Percentiles rank a stretch among this genome's conserved stretches.
phyloP scores from a whole-genome alignment of 768 basidiomycete species.

The Russula compacta region DNA sequence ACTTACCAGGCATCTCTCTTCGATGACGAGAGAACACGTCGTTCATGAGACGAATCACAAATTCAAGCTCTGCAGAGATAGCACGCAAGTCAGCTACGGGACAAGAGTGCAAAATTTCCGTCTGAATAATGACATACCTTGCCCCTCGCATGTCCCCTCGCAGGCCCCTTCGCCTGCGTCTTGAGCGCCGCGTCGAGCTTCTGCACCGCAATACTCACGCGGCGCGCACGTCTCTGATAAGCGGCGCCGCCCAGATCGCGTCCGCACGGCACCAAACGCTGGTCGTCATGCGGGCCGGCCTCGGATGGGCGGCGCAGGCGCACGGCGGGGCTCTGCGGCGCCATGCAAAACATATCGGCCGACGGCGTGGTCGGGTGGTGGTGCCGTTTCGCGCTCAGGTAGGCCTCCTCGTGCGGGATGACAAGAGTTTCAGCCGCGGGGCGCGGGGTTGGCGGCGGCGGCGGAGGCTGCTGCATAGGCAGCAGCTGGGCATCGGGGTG shows the following conservation, averaged over 20 bases:
- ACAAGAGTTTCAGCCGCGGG: not conserved
- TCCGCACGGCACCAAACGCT: not conserved
- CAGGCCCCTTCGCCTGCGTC: not conserved
- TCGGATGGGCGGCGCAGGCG: not conserved
- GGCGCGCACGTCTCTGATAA: not conserved
- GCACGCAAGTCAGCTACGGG: not conserved
- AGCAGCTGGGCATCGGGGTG: not conserved
- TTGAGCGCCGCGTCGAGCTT: not conserved
- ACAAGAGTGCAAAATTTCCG: no score
- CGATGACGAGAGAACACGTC: not conserved
- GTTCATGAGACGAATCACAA: not conserved
- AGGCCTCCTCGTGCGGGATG: slow-evolving; percentile 8
- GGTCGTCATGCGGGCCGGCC: not conserved
- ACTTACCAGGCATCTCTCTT: not conserved
- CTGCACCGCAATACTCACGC: slow-evolving; percentile 9
- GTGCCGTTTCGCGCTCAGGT: slow-evolving; percentile 1
- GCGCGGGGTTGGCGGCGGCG: not conserved
- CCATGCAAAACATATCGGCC: not conserved
- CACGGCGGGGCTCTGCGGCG: not conserved
- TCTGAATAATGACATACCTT: not conserved
- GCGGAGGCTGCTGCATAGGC: not conserved
- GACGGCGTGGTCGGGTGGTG: not conserved
- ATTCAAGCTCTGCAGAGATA: slow-evolving; percentile 1
- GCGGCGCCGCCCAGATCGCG: not conserved
- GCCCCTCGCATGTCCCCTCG: slow-evolving; percentile 6